These are phyloP conservation scores for Euptelea pleiosperma DNA, from an alignment of 164 flowering plant genomes.

Conservation along the genomic window DNA sequence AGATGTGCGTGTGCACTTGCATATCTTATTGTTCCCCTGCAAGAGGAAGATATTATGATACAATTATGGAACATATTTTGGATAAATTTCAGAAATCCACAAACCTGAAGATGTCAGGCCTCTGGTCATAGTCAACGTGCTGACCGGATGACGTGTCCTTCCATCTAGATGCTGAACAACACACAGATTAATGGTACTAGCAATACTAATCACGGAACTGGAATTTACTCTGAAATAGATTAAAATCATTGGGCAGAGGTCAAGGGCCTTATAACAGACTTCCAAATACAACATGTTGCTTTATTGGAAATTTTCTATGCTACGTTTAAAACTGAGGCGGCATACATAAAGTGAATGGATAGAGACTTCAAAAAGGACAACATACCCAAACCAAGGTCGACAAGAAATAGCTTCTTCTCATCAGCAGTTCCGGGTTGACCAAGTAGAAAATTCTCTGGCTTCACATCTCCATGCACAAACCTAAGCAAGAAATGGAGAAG, in stretches of 20 bases:
- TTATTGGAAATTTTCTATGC: too few species aligned
- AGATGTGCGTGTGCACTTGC: constrained; percentile 95
- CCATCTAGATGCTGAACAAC: constrained; percentile 76
- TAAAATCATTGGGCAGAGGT: background rate
- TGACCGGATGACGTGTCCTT: constrained; percentile 60
- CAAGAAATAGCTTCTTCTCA: constrained; percentile 82
- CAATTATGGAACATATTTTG: background rate
- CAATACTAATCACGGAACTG: constrained; percentile 11
- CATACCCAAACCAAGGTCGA: constrained; percentile 96
- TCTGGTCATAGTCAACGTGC: constrained; percentile 90
- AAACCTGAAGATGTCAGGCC: constrained; percentile 88
- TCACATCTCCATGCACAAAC: constrained; percentile 98
- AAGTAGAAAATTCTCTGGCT: constrained; percentile 92
- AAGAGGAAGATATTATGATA: constrained; percentile 10
- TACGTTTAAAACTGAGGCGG: too few species aligned
- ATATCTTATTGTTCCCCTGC: constrained; percentile 85
- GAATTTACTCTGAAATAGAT: constrained; percentile 8
- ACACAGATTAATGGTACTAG: constrained; percentile 15
- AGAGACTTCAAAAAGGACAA: background rate
- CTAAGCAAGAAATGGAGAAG: constrained; percentile 24
- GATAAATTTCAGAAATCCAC: constrained; percentile 12
- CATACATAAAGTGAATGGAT: too few species aligned
- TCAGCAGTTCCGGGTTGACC: constrained; percentile 81
- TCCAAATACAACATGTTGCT: background rate
- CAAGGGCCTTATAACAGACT: background rate